A percentile compares a stretch with the other conserved stretches of the same genome.
Conservation (phyloP, 2,329 filamentous ascomycete species). For the Thielaviopsis punctulata region DNA sequence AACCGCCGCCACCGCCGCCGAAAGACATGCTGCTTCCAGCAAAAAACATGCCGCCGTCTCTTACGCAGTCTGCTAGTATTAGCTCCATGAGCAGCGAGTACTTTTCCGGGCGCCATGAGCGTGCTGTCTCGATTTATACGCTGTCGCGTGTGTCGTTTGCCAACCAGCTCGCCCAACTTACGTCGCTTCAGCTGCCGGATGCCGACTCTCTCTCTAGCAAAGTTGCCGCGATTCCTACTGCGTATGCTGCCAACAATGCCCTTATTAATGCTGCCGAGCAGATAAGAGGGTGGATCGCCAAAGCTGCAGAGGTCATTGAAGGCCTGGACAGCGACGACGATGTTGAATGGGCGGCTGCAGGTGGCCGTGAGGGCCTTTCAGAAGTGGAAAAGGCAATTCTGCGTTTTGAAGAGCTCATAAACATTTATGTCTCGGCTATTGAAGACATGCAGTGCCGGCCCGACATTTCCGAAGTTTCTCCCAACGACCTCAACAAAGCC, state of each 20-base stretch:
- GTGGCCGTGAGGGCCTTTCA: conserved; percentile 63
- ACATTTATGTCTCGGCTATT: conserved; percentile 86
- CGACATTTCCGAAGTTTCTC: conserved; percentile 56
- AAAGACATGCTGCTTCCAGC: too few relatives aligned
- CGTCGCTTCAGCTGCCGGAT: conserved; percentile 74
- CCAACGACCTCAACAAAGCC: conserved; percentile 54
- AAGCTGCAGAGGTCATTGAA: conserved; percentile 74
- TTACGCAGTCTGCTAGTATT: conserved; percentile 10
- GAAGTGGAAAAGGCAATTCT: conserved; percentile 58
- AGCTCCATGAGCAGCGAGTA: conserved; percentile 22
- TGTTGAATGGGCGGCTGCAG: conserved; percentile 87
- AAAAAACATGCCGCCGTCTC: conserved; percentile 33
- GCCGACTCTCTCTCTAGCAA: conserved; percentile 67
- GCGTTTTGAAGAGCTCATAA: conserved; percentile 76
- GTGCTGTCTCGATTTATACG: conserved; percentile 81
- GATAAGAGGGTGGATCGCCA: conserved; percentile 84
- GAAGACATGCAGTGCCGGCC: conserved; percentile 67
- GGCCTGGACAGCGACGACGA: conserved; percentile 91
- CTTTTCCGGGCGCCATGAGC: conserved; percentile 48
- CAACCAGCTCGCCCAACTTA: conserved; percentile 82
- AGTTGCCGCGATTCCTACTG: conserved; percentile 71
- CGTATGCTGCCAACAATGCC: conserved; percentile 65
- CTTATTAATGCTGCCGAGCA: conserved; percentile 79
- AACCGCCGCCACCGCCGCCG: conserved; percentile 3
- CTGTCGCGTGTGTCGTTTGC: conserved; percentile 83